Evolutionary conservation across 1,284 basidiomycete genomes (phyloP), one percentile per base, ranked within the genome.

Genomic region (Testicularia cyperi): DNA sequence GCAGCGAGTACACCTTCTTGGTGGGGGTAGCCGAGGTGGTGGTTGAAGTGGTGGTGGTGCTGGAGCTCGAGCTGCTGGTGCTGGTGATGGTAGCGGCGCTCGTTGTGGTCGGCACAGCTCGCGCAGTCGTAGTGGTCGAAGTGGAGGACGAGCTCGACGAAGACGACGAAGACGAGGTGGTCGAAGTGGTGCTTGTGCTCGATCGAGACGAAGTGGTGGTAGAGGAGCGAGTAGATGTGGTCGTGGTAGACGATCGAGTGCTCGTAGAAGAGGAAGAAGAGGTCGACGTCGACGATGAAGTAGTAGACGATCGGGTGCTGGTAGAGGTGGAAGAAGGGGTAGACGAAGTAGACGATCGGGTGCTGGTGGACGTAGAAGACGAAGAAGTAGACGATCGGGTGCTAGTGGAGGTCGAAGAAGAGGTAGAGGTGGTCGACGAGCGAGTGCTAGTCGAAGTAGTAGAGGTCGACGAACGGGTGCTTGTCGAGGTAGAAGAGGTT

Each of bases 1-100:
- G 39, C 31, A 63, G 30, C 9, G 10, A 38, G 53, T 63, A 63
- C 14, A 52, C 48, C 32, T 55, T 61, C 15, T 48, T 44, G 18
- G 60, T 43, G 13, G 53, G 53, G 0, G 58, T 38, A 2, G 48
- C 27, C 9, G 38, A 39, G n/a, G 35, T 24, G 4, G 53, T 40
- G 34, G 36, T 44, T 4, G 53, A 38, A 7, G 42, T 42, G 30
- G 28, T 30, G 27, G 27, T 8, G 5, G 22, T 22, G 8, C 27
- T 6, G 15, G 22, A 14, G 23, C 36, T 22, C 4, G 36, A 9
- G n/a, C n/a, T 27, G 19, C 14, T 14, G 20, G 27, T 22, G 13
- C 9, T 38, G 6, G 12, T 30, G 10, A 28, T 31, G 27, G 27
- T 24, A 3, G 25, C 15, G 10, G 24, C 5, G 13, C 14, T 19